Conservation (phyloP, 2,329 filamentous ascomycete species). For the Penicillium sumatraense region DNA sequence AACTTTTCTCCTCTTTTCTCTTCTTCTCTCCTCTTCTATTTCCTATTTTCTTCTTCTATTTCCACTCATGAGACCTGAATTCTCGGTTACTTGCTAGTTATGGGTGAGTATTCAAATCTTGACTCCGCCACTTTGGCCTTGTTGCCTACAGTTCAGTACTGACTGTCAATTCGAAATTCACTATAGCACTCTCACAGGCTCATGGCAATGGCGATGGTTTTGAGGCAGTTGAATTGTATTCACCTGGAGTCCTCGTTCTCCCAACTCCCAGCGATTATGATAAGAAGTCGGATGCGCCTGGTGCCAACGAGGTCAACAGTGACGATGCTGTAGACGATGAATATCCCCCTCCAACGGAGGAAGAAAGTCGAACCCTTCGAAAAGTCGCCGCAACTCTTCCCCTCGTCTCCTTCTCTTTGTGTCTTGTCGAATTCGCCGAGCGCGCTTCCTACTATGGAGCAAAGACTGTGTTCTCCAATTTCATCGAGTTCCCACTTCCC, state of each 20-base stretch:
- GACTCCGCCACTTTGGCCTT: no score
- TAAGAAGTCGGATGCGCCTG: background rate
- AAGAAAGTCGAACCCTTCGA: slow-evolving; percentile 52
- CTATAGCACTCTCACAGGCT: no score
- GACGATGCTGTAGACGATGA: slow-evolving; percentile 7
- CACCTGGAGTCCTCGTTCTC: background rate
- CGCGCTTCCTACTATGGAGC: slow-evolving; percentile 65
- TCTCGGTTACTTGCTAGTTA: no score
- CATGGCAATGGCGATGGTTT: background rate
- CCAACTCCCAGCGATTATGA: background rate
- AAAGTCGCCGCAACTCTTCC: slow-evolving; percentile 59
- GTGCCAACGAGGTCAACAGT: background rate
- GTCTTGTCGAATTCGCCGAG: slow-evolving; percentile 64
- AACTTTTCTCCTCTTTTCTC: no score
- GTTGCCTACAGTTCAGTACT: no score
- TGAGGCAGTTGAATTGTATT: background rate
- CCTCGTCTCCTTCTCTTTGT: slow-evolving; percentile 60
- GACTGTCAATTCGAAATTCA: no score
- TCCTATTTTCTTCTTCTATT: no score
- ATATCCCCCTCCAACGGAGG: slow-evolving; percentile 50
- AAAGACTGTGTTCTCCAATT: slow-evolving; percentile 63
- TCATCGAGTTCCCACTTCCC: slow-evolving; percentile 65
- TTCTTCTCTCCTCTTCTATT: no score
- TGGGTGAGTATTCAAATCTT: no score
- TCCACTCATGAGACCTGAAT: no score